Conservation (phyloP, 352 stramenopile genomes). For the Thalassiosira ordinaria region DNA sequence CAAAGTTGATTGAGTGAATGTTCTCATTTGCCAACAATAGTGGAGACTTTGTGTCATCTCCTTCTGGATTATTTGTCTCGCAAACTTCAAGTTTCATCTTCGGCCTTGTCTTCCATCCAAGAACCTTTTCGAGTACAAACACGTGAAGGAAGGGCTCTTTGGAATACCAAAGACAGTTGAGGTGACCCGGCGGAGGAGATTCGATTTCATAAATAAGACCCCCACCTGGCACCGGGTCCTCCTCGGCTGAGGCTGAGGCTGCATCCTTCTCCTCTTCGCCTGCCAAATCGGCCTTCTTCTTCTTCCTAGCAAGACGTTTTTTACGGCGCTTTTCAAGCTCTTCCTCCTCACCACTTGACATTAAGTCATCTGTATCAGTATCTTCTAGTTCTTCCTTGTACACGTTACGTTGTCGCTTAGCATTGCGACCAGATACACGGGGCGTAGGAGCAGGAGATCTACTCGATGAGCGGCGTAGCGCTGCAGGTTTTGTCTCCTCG, state of each 20-base stretch:
- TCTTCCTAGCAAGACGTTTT: constrained; percentile 58
- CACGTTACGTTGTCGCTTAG: constrained; percentile 58
- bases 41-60: neutral
- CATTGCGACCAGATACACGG: constrained; percentile 41
- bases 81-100: constrained; percentile 62
- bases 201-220: constrained; percentile 64
- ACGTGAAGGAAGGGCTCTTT: constrained; percentile 77
- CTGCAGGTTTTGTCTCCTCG: constrained; percentile 26
- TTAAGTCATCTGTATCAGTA: constrained; percentile 72
- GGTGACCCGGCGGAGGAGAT: constrained; percentile 65
- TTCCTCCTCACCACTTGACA: constrained; percentile 64
- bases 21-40: constrained; percentile 18
- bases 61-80: constrained; percentile 8
- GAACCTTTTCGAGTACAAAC: constrained; percentile 85
- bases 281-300: constrained; percentile 24
- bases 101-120: constrained; percentile 77
- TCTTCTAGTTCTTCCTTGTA: constrained; percentile 73
- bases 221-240: constrained; percentile 8
- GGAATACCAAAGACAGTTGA: constrained; percentile 84
- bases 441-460: constrained; percentile 6
- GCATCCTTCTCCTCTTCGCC: constrained; percentile 24
- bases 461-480: constrained; percentile 15
- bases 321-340: constrained; percentile 48
- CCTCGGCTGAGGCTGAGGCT: neutral
- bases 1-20: constrained; percentile 53